phyloP scores from a whole-genome alignment of 148 eudicot genomes.

The Camellia sinensis region DNA sequence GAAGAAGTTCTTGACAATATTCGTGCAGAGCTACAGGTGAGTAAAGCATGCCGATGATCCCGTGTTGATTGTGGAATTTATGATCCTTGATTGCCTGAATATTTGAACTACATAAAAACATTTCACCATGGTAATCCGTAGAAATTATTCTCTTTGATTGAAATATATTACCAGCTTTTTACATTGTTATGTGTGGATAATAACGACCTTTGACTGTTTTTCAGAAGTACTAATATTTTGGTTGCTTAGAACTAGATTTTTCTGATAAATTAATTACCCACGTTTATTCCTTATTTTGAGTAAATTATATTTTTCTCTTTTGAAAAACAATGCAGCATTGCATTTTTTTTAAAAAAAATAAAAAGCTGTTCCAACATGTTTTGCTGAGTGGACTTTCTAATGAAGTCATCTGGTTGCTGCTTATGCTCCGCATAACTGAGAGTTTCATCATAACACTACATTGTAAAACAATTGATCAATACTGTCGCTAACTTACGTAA shows the following conservation, averaged over 20 bases:
- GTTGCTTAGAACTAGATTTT: not conserved
- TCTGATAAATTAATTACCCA: not conserved
- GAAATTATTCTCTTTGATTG: not conserved
- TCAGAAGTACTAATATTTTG: not conserved
- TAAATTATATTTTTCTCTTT: no score
- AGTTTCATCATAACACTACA: no score
- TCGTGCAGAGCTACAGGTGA: conserved; percentile 71
- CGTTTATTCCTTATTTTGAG: not conserved
- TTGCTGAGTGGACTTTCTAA: no score
- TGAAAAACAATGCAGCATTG: no score
- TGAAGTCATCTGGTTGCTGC: no score
- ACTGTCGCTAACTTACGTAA: not conserved
- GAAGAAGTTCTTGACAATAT: conserved; percentile 72
- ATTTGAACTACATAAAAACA: not conserved
- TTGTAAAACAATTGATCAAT: no score
- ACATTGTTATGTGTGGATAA: not conserved
- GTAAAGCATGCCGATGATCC: not conserved
- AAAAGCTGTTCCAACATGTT: no score
- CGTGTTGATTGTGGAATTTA: not conserved
- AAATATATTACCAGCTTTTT: not conserved
- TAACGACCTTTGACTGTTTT: not conserved
- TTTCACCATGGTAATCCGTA: not conserved
- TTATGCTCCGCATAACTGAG: no score
- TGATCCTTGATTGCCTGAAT: not conserved
- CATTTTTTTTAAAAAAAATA: no score